These are phyloP conservation scores for Heterobasidion annosum DNA, from an alignment of 1,284 basidiomycete genomes.

Conservation along the genomic window DNA sequence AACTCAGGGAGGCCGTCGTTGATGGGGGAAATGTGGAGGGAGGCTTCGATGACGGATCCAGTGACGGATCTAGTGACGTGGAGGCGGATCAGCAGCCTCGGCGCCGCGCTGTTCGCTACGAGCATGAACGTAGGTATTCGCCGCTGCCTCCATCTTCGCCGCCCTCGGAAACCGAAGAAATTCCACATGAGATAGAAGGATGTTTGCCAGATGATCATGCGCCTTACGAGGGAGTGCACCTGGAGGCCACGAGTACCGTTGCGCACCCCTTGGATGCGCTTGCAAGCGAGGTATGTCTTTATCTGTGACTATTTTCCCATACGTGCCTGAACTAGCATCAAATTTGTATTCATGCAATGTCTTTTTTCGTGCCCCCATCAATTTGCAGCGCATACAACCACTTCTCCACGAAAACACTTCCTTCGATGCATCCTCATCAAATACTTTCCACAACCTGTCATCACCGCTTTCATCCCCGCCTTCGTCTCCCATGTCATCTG, in stretches of 20 bases:
- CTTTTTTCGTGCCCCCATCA: no score
- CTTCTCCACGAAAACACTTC: background rate
- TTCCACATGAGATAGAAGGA: background rate
- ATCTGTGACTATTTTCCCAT: background rate
- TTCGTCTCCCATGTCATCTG: background rate
- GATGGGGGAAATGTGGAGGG: background rate
- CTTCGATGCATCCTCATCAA: background rate
- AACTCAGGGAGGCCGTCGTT: background rate
- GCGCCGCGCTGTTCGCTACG: background rate
- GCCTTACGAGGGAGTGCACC: background rate
- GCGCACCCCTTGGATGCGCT: background rate
- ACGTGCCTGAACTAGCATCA: background rate
- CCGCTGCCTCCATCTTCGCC: constrained; percentile 13
- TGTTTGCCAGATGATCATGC: background rate
- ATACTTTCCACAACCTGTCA: background rate
- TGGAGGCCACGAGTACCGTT: background rate
- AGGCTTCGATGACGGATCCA: background rate
- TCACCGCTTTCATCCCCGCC: background rate
- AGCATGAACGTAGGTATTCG: constrained; percentile 1
- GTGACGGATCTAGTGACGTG: background rate
- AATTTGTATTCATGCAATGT: background rate
- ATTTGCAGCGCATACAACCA: background rate
- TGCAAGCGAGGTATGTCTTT: background rate
- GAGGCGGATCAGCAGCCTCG: background rate
- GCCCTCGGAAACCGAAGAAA: constrained; percentile 6